A percentile compares a stretch with the other conserved stretches of the same genome.
Evolutionary conservation across 306 rosid genomes (phyloP).

Genomic region (Crotalaria pallida): DNA sequence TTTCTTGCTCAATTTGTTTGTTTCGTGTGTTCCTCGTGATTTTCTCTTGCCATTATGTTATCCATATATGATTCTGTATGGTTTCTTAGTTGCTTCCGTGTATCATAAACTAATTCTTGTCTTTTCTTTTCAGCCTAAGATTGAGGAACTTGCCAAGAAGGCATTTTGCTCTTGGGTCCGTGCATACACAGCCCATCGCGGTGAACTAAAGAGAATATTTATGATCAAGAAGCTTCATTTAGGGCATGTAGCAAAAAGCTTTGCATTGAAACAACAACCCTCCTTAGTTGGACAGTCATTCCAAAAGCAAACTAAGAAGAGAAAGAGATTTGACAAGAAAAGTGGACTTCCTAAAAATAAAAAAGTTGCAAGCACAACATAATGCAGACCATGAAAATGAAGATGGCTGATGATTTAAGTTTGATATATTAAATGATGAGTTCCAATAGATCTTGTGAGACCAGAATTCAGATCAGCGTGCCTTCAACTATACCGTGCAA

Average conservation of each 20-base stretch:
- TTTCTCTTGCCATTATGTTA: not conserved
- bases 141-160: slow-evolving; percentile 53
- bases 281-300: slow-evolving; percentile 67
- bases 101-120: not conserved
- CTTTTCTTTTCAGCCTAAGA: slow-evolving; percentile 44
- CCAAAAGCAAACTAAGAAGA: slow-evolving; percentile 64
- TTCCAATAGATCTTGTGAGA: not conserved
- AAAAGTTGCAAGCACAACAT: slow-evolving; percentile 35
- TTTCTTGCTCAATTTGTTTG: not conserved
- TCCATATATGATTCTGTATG: not conserved
- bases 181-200: slow-evolving; percentile 87
- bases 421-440: slow-evolving; percentile 5
- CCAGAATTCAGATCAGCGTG: not conserved
- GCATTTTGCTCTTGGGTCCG: slow-evolving; percentile 95
- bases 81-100: slow-evolving; percentile 6
- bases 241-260: slow-evolving; percentile 92
- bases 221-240: slow-evolving; percentile 91
- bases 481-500: not conserved
- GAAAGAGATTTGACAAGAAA: slow-evolving; percentile 49
- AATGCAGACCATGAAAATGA: slow-evolving; percentile 7
- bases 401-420: not conserved
- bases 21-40: not conserved
- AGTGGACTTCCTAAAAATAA: slow-evolving; percentile 47
- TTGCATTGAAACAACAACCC: slow-evolving; percentile 81
- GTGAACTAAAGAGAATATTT: slow-evolving; percentile 77